Base-by-base conservation (phyloP, 352 stramenopile species). In the Achlya hypogyna region DNA sequence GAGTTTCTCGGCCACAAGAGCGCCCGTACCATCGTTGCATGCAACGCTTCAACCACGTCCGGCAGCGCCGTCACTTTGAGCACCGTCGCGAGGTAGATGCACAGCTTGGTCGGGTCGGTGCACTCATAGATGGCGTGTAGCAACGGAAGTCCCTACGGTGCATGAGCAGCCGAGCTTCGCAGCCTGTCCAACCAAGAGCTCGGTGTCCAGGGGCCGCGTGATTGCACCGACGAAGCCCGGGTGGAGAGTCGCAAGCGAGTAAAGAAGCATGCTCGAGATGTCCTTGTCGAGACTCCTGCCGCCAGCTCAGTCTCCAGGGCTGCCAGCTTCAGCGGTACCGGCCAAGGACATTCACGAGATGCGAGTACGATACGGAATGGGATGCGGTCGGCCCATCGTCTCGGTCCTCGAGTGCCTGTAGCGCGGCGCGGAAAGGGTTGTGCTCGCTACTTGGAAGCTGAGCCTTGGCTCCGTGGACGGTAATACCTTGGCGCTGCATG, bases 41-140 rank as follows among this genome's bases (percentile, higher is more conserved):
- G 82, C n/a, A 84, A 77, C 10, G 74, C 74, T 5, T 71, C 71
- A 23, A 91, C 81, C 66, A 93, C 89, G 32, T 70, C 53, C 6
- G 74, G 52, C 29, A 89, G 74, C 49, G 90, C 80, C 5, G 82
- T 89, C 52, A 81, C 84, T 18, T 78, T 84, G 23, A 91, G 65
- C 54, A 93, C 52, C 27, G 86, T 75, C 34, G 89, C 84, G 38
- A 91, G 73, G 14, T 89, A 67, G 75, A 91, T 81, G 59, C 89
- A 93, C 29, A 93, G 69, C 0, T 77, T 78, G 9, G 73, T 84
- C 25, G 84, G 81, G 22, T 86, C 78, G 5, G 74, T 78, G 25
- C 77, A 71, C 52, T 88, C 77, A 40, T 91, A 91, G 62, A 91
- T 62, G 43, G 80, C 88, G 69, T 89, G 76, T 51, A 91, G 68